Evolutionary conservation across 2,329 filamentous ascomycete species (phyloP), one percentile per base, ranked within the genome.

Genomic region (Nigrograna mackinnonii): DNA sequence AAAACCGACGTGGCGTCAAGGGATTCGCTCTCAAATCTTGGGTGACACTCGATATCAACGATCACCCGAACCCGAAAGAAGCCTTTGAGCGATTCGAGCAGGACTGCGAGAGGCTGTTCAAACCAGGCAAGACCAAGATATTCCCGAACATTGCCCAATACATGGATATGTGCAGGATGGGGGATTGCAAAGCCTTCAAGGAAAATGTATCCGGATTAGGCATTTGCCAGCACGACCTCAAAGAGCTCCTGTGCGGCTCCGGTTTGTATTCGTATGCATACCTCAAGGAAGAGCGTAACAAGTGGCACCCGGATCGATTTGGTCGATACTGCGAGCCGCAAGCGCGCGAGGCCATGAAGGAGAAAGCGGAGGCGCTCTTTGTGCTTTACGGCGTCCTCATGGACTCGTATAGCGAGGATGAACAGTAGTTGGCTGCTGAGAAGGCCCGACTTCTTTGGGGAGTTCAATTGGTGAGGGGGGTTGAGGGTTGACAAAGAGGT

Each of bases 281-380:
- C 47, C 49, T 68, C 20, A 64, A 61, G 43, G 47, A 54, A 9
- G 49, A 55, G 33, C 51, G 64, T 13, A 58, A 54, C 40, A 33
- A 55, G 22, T 68, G 60, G 59, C 64, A 68, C 28, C 64, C 64
- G 22, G 64, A 68, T 33, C 57, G 52, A 20, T 66, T 67, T 33
- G 56, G 50, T 22, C 51, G 56, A 33, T 55, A 44, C 39, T 63
- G 62, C 46, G 47, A 54, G 28, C 17, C 49, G 9, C 50, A 56
- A 2, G 38, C 50, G 22, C 49, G 39, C 12, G 60, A 62, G 2
- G 33, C 24, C 0, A 41, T 67, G 26, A 60, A 56, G 47, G 37
- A 39, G 20, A 55, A 49, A 38, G 55, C 62, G 1, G 51, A 60
- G 38, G 40, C 54, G 16, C 41, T 67, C 36, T 68, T 66, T 20